phyloP scores from a whole-genome alignment of 352 stramenopile genomes.

The Aphanomyces stellatus region DNA sequence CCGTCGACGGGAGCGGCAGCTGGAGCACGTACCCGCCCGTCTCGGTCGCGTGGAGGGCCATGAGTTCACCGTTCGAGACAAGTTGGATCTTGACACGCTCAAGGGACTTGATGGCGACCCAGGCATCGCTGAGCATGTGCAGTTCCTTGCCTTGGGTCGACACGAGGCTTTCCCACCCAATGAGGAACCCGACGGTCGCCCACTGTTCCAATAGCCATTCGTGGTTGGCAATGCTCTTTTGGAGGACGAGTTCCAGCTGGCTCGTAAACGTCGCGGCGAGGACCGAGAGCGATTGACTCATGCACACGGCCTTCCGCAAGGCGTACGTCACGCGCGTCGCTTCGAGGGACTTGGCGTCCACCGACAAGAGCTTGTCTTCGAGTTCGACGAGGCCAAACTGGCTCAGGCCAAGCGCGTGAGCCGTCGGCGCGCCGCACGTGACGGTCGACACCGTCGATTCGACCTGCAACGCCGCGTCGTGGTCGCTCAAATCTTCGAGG shows the following conservation, averaged over 20 bases:
- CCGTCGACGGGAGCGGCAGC: slow-evolving; percentile 56
- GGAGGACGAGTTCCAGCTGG: slow-evolving; percentile 65
- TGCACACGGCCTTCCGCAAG: slow-evolving; percentile 67
- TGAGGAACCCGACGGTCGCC: slow-evolving; percentile 68
- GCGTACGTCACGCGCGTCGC: slow-evolving; percentile 57
- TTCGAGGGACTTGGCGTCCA: slow-evolving; percentile 57
- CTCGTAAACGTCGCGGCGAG: slow-evolving; percentile 74
- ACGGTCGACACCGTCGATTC: slow-evolving; percentile 47
- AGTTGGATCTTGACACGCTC: slow-evolving; percentile 82
- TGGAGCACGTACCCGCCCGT: slow-evolving; percentile 29
- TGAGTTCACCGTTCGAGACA: slow-evolving; percentile 17
- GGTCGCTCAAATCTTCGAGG: slow-evolving; percentile 8
- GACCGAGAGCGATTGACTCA: slow-evolving; percentile 75
- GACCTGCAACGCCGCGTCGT: slow-evolving; percentile 10
- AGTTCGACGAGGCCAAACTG: slow-evolving; percentile 74
- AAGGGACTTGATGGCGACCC: slow-evolving; percentile 82
- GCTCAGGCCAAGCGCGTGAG: slow-evolving; percentile 66
- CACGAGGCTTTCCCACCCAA: slow-evolving; percentile 93
- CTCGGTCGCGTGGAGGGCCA: slow-evolving; percentile 26
- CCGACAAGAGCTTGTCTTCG: slow-evolving; percentile 65
- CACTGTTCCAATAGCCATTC: slow-evolving; percentile 54
- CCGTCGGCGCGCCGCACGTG: slow-evolving; percentile 72
- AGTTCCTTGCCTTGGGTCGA: slow-evolving; percentile 93
- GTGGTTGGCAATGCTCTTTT: slow-evolving; percentile 28
- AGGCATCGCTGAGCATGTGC: slow-evolving; percentile 90